Evolutionary conservation across 805 yeast species (phyloP).

Genomic region (Nematodospora valgi): DNA sequence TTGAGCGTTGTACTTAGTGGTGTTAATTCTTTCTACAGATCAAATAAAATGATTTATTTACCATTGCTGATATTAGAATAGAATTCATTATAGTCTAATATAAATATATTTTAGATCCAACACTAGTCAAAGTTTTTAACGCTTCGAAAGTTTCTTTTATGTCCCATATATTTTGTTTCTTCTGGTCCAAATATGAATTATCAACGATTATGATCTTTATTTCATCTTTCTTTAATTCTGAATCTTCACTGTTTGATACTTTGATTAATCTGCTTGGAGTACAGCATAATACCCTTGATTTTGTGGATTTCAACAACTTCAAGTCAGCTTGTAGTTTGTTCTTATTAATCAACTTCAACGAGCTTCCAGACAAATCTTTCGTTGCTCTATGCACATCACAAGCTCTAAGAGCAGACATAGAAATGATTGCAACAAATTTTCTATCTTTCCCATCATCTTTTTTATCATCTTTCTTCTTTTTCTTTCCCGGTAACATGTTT

Average conservation of each 20-base stretch:
- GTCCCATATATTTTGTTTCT: constrained; percentile 61
- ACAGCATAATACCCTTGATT: constrained; percentile 52
- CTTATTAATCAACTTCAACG: constrained; percentile 71
- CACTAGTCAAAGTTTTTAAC: constrained; percentile 38
- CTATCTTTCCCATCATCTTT: constrained; percentile 17
- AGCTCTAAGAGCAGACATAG: constrained; percentile 81
- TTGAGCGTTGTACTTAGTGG: constrained; percentile 12
- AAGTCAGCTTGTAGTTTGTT: constrained; percentile 67
- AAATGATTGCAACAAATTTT: constrained; percentile 49
- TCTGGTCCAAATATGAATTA: constrained; percentile 57
- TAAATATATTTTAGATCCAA: constrained; percentile 50
- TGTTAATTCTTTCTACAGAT: constrained; percentile 25
- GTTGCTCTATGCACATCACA: constrained; percentile 77
- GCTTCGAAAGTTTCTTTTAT: constrained; percentile 42
- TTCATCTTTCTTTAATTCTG: constrained; percentile 38
- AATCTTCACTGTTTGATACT: constrained; percentile 42
- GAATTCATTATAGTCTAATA: constrained; percentile 22
- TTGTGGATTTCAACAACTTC: constrained; percentile 39
- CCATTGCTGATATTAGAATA: constrained; percentile 18
- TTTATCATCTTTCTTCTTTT: constrained; percentile 20
- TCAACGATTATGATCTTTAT: constrained; percentile 58
- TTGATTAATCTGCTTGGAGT: constrained; percentile 61
- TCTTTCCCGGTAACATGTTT: constrained; percentile 40
- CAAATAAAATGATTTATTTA: constrained; percentile 21
- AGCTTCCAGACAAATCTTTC: constrained; percentile 45